These are phyloP conservation scores for Choricystis sp. DNA, from an alignment of 139 green algal genomes.

Conservation along the genomic window DNA sequence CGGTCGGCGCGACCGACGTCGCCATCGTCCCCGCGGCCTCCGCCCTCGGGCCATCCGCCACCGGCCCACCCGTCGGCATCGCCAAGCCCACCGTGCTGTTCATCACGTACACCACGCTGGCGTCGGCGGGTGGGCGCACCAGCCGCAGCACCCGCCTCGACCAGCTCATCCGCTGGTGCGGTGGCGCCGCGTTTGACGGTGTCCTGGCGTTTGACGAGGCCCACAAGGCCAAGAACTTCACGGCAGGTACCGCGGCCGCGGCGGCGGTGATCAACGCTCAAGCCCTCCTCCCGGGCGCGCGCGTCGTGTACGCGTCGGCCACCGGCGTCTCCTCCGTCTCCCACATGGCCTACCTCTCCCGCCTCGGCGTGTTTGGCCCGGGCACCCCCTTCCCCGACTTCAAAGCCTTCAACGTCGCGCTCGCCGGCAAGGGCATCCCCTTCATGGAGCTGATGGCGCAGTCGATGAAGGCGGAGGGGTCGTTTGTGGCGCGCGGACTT, in stretches of 20 bases:
- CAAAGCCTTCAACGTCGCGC: conserved; percentile 48
- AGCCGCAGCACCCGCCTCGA: conserved; percentile 27
- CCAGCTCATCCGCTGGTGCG: conserved; percentile 59
- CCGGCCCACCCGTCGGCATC: too few species aligned
- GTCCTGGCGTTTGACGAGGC: conserved; percentile 61
- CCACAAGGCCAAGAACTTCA: conserved; percentile 73
- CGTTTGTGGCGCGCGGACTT: conserved; percentile 62
- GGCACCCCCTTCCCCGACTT: conserved; percentile 39
- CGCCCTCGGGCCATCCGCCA: conserved; percentile 28
- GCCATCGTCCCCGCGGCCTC: conserved; percentile 10
- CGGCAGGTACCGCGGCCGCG: conserved; percentile 47
- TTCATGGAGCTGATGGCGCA: conserved; percentile 72
- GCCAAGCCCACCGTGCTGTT: conserved; percentile 66
- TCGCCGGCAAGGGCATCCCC: conserved; percentile 20
- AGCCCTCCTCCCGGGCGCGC: conserved; percentile 35
- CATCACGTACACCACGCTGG: conserved; percentile 72
- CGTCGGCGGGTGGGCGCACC: conserved; percentile 8
- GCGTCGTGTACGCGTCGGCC: conserved; percentile 66
- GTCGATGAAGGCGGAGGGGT: conserved; percentile 68
- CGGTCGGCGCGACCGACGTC: conserved; percentile 22
- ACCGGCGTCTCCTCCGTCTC: conserved; percentile 53
- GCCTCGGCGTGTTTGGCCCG: conserved; percentile 65
- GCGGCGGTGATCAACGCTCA: conserved; percentile 53
- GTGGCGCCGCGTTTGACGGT: conserved; percentile 42
- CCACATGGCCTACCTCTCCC: conserved; percentile 61